Conservation (phyloP, 352 stramenopile genomes). For the Globisporangium irregulare region DNA sequence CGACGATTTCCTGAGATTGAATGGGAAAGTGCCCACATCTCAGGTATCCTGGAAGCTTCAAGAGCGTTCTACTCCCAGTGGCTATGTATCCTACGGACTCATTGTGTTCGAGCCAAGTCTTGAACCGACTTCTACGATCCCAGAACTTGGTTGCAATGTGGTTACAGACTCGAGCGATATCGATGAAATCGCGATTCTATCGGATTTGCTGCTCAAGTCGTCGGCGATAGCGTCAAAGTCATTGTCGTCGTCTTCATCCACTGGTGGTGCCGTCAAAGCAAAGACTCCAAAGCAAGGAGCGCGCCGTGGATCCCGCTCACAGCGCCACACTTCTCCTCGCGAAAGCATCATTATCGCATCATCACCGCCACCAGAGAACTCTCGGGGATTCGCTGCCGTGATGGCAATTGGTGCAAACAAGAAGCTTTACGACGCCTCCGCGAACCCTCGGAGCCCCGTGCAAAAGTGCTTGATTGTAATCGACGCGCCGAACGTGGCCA, state of each 20-base stretch:
- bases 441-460: slow-evolving; percentile 11
- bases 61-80: slow-evolving; percentile 1
- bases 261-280: not conserved
- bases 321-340: not conserved
- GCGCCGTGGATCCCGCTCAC: slow-evolving; percentile 2
- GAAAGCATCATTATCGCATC: not conserved
- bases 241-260: too few species aligned
- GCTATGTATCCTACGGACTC: not conserved
- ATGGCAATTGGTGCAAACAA: slow-evolving; percentile 42
- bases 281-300: not conserved
- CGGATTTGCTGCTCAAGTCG: not conserved
- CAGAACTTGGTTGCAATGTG: not conserved
- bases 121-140: not conserved
- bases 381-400: slow-evolving; percentile 35
- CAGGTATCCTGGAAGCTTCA: slow-evolving; percentile 27
- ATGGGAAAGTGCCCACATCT: slow-evolving; percentile 22
- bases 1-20: slow-evolving; percentile 11
- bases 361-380: slow-evolving; percentile 1
- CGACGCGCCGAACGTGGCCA: slow-evolving; percentile 76
- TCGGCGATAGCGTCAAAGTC: not conserved
- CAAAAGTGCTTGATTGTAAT: slow-evolving; percentile 61
- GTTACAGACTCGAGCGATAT: not conserved
- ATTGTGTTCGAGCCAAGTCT: slow-evolving; percentile 5
- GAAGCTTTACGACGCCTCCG: slow-evolving; percentile 23
- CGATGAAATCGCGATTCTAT: slow-evolving; percentile 9